phyloP scores from a whole-genome alignment of 352 stramenopile genomes.

The Phytophthora colocasiae region DNA sequence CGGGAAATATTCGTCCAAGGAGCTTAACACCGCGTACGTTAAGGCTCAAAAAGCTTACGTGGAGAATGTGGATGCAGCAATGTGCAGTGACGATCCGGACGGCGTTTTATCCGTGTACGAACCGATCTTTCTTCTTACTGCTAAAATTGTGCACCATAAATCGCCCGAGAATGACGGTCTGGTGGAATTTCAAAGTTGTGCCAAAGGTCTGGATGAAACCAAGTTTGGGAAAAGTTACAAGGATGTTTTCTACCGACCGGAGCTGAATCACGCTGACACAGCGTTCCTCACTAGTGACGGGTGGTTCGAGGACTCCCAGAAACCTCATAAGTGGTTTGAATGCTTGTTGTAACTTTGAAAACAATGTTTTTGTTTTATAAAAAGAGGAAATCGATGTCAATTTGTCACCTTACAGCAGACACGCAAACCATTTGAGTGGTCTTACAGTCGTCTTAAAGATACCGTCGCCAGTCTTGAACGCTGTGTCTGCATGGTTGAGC shows the following conservation, averaged over 20 bases:
- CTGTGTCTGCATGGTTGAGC: constrained; percentile 58
- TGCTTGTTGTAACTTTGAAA: constrained; percentile 35
- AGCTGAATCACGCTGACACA: constrained; percentile 60
- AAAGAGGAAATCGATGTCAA: no score
- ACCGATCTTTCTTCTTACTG: constrained; percentile 20
- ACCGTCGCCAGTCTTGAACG: constrained; percentile 55
- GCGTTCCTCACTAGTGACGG: constrained; percentile 48
- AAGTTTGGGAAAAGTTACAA: constrained; percentile 44
- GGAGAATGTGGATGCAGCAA: constrained; percentile 41
- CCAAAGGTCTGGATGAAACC: constrained; percentile 29
- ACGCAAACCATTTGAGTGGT: constrained; percentile 56
- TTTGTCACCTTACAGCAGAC: constrained; percentile 25
- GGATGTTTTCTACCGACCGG: constrained; percentile 43
- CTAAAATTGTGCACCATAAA: constrained; percentile 32
- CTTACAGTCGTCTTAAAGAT: constrained; percentile 41
- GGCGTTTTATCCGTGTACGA: constrained; percentile 46
- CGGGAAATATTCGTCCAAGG: constrained; percentile 21
- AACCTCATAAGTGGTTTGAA: constrained; percentile 56
- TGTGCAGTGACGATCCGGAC: constrained; percentile 44
- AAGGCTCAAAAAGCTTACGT: constrained; percentile 39
- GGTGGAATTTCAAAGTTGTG: constrained; percentile 61
- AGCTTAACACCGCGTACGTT: constrained; percentile 35
- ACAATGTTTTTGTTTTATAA: background rate
- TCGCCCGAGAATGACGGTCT: constrained; percentile 42
- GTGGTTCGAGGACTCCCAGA: constrained; percentile 40